These are phyloP conservation scores for Tolypocladium nubicola DNA, from an alignment of 2,329 filamentous ascomycete genomes.

Conservation along the genomic window DNA sequence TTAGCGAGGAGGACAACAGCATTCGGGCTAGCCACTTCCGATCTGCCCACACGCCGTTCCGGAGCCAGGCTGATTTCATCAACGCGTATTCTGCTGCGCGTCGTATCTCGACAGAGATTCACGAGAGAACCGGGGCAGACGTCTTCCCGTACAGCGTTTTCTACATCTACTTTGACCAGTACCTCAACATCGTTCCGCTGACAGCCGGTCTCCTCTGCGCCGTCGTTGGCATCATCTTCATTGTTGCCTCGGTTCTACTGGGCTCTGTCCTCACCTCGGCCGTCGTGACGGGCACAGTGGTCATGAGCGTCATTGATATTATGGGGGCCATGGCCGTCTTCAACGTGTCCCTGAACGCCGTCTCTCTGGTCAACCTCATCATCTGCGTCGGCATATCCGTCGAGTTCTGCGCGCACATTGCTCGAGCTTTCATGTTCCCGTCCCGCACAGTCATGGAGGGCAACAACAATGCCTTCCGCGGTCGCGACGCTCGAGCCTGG, in stretches of 20 bases:
- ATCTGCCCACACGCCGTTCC: slow-evolving; percentile 76
- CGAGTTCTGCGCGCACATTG: slow-evolving; percentile 96
- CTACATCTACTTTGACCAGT: slow-evolving; percentile 99
- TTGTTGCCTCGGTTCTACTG: slow-evolving; percentile 68
- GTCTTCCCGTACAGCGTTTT: slow-evolving; percentile 97
- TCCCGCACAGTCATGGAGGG: slow-evolving; percentile 68
- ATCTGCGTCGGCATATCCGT: slow-evolving; percentile 96
- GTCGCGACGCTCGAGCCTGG: slow-evolving; percentile 80
- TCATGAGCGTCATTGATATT: slow-evolving; percentile 91
- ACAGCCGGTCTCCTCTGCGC: slow-evolving; percentile 72
- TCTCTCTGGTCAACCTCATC: slow-evolving; percentile 89
- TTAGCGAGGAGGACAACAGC: slow-evolving; percentile 55
- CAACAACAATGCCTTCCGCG: slow-evolving; percentile 66
- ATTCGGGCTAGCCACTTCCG: slow-evolving; percentile 86
- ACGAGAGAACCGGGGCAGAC: slow-evolving; percentile 58
- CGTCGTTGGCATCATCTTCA: slow-evolving; percentile 75
- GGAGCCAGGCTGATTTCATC: slow-evolving; percentile 88
- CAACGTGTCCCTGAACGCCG: slow-evolving; percentile 83
- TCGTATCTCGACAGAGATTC: slow-evolving; percentile 73
- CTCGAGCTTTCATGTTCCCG: slow-evolving; percentile 91
- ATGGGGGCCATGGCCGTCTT: slow-evolving; percentile 89
- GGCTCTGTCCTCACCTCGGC: slow-evolving; percentile 74
- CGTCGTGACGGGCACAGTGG: slow-evolving; percentile 75
- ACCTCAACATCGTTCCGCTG: slow-evolving; percentile 71
- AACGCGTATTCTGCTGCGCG: slow-evolving; percentile 79